Base-by-base conservation (phyloP, 306 rosid genomes). In the Medicago ruthenica region DNA sequence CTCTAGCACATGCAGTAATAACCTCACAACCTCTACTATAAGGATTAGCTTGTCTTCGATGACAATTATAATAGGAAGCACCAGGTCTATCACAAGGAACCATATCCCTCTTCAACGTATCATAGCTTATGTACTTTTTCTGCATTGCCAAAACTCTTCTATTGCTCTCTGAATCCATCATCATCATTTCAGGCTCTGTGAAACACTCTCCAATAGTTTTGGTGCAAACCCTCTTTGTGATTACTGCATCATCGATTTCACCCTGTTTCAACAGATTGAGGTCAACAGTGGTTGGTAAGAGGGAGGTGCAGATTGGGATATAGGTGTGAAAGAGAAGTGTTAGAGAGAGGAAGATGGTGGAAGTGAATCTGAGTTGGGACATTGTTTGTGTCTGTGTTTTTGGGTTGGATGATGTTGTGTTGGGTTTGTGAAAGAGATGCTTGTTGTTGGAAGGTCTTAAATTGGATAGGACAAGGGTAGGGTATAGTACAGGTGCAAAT, bases 1-100 rank as follows among this genome's bases (percentile, higher is more conserved):
- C 96, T 89, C 98, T 87, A 16, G 95, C 97, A 82, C 98, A 95
- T 11, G 88, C 58, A 70, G 97, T 90, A 75, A 95, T 95, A 12
- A 90, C 84, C 77, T 87, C 96, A 64, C 98, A 95, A 14, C 98
- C 98, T 83, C 98, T 84, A 5, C 31, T 73, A 60, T 95, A 95
- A 54, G 89, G 94, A 77, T 95, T 85, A 2, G 92, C 97, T 44
- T 27, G 86, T 13, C 78, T 87, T 62, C 86, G 75, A 77, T 92
- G 89, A 47, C 98, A 95, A 71, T 88, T 88, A 78, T 95, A 95
- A 85, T 95, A 95, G 1, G 98, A 88, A 90, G 90, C 93, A 4
- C 98, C 98, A 14, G 92, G 80, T 27, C 59, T 90, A 44, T 67
- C 89, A 75, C 98, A 95, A 0, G 98, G 98, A 76, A 87, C 88